These are phyloP conservation scores for Cladosporium phlei DNA, from an alignment of 2,329 filamentous ascomycete genomes.

Conservation along the genomic window DNA sequence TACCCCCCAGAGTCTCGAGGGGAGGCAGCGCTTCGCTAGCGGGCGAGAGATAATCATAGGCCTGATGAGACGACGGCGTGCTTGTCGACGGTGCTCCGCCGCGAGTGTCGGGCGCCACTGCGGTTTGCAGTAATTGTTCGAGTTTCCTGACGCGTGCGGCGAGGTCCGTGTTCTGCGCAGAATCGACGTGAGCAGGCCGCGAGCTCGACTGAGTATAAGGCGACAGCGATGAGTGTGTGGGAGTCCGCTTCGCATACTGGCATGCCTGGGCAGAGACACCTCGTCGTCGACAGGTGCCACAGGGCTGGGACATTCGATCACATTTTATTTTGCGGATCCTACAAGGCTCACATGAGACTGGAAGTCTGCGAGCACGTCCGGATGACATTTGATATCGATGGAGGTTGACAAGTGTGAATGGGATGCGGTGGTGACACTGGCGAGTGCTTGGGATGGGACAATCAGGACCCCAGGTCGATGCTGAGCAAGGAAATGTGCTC, in stretches of 20 bases:
- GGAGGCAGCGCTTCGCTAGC: too few relatives aligned
- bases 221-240: too few relatives aligned
- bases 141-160: not conserved
- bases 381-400: too few relatives aligned
- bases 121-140: not conserved
- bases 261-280: constrained; percentile 25
- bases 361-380: constrained; percentile 24
- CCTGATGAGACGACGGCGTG: too few relatives aligned
- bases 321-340: constrained; percentile 38
- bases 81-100: too few relatives aligned
- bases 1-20: not conserved
- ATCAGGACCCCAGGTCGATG: too few relatives aligned
- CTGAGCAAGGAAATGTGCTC: too few relatives aligned
- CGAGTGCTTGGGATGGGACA: too few relatives aligned
- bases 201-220: not conserved
- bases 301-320: constrained; percentile 36
- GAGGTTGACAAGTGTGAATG: too few relatives aligned
- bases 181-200: not conserved
- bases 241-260: constrained; percentile 9
- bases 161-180: not conserved
- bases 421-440: too few relatives aligned
- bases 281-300: constrained; percentile 37
- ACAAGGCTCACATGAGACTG: constrained; percentile 40
- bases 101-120: not conserved
- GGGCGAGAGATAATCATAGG: too few relatives aligned